Conservation (phyloP, 768 basidiomycete genomes). For the Russula foetens region DNA sequence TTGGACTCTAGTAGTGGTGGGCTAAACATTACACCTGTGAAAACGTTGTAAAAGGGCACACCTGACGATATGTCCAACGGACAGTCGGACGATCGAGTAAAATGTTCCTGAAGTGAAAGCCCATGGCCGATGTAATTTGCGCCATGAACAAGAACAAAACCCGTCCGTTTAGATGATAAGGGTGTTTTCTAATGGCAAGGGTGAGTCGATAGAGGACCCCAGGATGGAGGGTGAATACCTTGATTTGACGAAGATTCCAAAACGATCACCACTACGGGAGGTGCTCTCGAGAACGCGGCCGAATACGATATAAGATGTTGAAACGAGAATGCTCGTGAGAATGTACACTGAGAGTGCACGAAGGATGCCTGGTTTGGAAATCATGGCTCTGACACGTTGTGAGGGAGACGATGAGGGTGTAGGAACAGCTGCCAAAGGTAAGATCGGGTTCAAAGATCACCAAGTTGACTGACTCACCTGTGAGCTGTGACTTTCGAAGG, state of each 20-base stretch:
- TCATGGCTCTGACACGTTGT: constrained; percentile 36
- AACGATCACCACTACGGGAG: constrained; percentile 23
- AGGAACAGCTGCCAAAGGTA: constrained; percentile 33
- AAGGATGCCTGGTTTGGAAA: constrained; percentile 40
- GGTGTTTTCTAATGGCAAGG: constrained; percentile 48
- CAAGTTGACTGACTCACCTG: constrained; percentile 37
- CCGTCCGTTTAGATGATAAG: constrained; percentile 63
- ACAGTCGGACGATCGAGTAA: constrained; percentile 51
- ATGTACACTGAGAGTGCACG: constrained; percentile 41
- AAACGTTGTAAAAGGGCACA: not conserved
- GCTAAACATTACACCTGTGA: not conserved
- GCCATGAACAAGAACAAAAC: constrained; percentile 51
- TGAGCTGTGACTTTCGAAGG: constrained; percentile 49
- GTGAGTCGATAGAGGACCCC: not conserved
- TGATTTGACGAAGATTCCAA: constrained; percentile 59
- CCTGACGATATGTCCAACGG: constrained; percentile 22
- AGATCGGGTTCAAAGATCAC: not conserved
- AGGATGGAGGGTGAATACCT: constrained; percentile 34
- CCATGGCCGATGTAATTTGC: constrained; percentile 40
- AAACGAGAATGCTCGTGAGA: constrained; percentile 37
- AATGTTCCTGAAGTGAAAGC: constrained; percentile 48
- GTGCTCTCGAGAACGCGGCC: constrained; percentile 31
- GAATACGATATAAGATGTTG: constrained; percentile 37
- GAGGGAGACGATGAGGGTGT: constrained; percentile 46
- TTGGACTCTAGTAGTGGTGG: constrained; percentile 20